These are phyloP conservation scores for Setomelanomma holmii DNA, from an alignment of 2,329 filamentous ascomycete genomes.

Conservation along the genomic window DNA sequence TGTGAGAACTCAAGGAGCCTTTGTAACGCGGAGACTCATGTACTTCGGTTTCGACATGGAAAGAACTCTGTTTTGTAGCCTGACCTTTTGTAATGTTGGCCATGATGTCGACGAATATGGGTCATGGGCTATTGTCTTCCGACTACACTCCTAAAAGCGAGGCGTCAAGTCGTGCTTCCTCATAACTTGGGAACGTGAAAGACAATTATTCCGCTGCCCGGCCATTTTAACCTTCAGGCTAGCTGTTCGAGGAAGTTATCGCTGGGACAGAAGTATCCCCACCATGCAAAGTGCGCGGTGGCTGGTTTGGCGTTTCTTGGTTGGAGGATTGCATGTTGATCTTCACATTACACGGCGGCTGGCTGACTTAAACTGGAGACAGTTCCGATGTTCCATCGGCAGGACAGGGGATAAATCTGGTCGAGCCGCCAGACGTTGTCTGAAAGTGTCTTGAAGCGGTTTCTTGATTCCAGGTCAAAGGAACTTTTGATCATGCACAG, in stretches of 20 bases:
- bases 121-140: background rate
- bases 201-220: constrained; percentile 12
- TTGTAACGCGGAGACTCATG: too few relatives aligned
- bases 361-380: background rate
- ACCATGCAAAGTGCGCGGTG: constrained; percentile 29
- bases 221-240: background rate
- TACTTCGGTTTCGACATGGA: too few relatives aligned
- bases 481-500: too few relatives aligned
- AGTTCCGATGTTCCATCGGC: background rate
- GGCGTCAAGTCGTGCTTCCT: constrained; percentile 8
- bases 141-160: background rate
- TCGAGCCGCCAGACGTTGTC: too few relatives aligned
- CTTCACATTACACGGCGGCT: background rate
- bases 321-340: constrained; percentile 2
- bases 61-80: background rate
- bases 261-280: constrained; percentile 20
- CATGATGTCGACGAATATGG: background rate
- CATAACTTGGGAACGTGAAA: constrained; percentile 9
- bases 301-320: constrained; percentile 26
- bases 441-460: background rate
- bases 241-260: constrained; percentile 11
- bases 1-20: too few relatives aligned
- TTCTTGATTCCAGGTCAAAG: background rate
- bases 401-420: background rate
- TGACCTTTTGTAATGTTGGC: background rate